Base-by-base conservation (phyloP, 2,329 filamentous ascomycete species). In the Rutstroemia sp. region DNA sequence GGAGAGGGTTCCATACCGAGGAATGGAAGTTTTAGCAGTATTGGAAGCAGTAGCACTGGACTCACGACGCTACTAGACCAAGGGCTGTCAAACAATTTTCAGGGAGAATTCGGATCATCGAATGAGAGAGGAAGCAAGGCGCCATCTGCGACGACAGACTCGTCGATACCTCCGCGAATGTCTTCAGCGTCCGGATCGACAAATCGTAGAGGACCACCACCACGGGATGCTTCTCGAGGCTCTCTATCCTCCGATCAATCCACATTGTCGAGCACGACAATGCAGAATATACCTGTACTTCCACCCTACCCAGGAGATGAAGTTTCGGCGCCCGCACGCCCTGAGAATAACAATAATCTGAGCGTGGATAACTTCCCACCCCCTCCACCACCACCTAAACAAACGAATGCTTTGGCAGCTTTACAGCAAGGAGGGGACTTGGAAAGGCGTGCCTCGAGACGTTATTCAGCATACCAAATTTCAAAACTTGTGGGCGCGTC, bases 391-490 rank as follows among this genome's bases (percentile, higher is more conserved):
- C 86, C 86, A n/a, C 88, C 90, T 25, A 88, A 90, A 51, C 85
- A 90, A 52, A 85, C 91, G 65, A 88, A 94, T 65, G 95, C 95
- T 75, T 76, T 99, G 52, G 90, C 90, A 49, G 91, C 92, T 51
- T 73, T 99, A 62, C 94, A 97, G 72, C 84, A 91, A 71, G 92
- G 92, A 37, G 92, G 92, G 19, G 92, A 96, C 63, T 75, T 99
- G 50, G 94, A 99, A 73, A 83, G 94, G 68, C 82, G 94, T 69
- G 94, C 94, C 0, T 99, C 94, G 14, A 81, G 92, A 63, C 80
- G 94, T 67, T 99, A 97, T 70, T 97, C 94, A 2, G 88, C 91
- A 53, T 99, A 97, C 70, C 94, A 99, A 68, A 95, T 99, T 64
- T 90, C 90, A 47, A 97, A 96, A 69, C 91, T 96, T 66, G 77